Base-by-base conservation (phyloP, 331 rosid species). In the Pyrus hybrid region DNA sequence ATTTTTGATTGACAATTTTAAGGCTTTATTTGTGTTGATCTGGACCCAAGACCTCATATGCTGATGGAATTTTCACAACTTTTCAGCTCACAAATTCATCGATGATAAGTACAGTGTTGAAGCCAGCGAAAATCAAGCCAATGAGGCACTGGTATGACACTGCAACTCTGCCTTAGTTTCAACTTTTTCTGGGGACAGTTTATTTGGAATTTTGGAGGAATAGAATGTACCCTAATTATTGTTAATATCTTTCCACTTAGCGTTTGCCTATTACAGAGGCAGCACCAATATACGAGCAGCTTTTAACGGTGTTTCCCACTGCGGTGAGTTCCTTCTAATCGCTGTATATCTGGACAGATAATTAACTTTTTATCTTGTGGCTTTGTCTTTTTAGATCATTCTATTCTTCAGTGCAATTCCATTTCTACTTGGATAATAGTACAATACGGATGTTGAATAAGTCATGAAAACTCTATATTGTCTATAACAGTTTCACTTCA, bases 211-310 rank as follows among this genome's bases (percentile, higher is more conserved):
- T 26, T 70, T 25, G 21, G 53, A 56, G 54, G 28, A 20, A 28
- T 56, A 35, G 18, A 63, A 57, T 76, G 17, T 63, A 41, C 30
- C 17, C 66, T 22, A 22, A n/a, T 12, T 25, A 5, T 1, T 63
- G 28, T n/a, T 67, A 30, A 8, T 69, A 26, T 84, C 60, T 72
- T 22, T 74, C 32, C 68, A 25, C 47, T 71, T 67, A 93, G 98
- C 92, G 73, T 79, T 91, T 91, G 86, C 90, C 97, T 3, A 87
- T 93, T 79, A 79, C 87, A 14, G 98, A 94, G 84, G 97, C 98
- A 28, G 85, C 78, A 28, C 89, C 97, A 12, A 85, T 94, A 57
- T 91, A 91, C 72, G 98, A 94, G 88, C 89, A 94, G 60, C 93
- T 94, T 72, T 88, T 94, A 43, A 85, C 88, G 5, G 77, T 78